Percentiles rank a stretch among this genome's conserved stretches.
Evolutionary conservation across 306 rosid genomes (phyloP).

Genomic region (Ochetophila trinervis): DNA sequence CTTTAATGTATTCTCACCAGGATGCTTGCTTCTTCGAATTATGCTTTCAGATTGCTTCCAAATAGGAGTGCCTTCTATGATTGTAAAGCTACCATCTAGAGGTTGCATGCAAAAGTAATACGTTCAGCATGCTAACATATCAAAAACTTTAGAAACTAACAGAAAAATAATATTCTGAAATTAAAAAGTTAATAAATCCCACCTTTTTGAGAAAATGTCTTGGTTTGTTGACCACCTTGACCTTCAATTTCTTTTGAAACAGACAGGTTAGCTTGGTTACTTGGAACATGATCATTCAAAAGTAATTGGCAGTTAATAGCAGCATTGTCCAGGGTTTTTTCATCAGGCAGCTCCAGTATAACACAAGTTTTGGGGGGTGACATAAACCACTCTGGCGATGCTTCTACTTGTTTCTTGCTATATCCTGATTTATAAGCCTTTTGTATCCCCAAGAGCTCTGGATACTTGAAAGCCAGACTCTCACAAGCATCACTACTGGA

Average conservation of each 20-base stretch:
- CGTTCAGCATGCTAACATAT: slow-evolving; percentile 9
- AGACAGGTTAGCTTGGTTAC: slow-evolving; percentile 22
- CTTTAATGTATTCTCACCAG: slow-evolving; percentile 91
- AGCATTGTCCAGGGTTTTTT: slow-evolving; percentile 35
- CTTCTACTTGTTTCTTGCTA: slow-evolving; percentile 48
- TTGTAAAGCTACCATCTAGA: slow-evolving; percentile 33
- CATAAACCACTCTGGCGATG: slow-evolving; percentile 69
- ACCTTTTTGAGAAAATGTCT: slow-evolving; percentile 46
- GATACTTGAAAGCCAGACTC: slow-evolving; percentile 58
- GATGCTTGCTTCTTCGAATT: slow-evolving; percentile 45
- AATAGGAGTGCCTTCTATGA: slow-evolving; percentile 56
- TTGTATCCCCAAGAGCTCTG: slow-evolving; percentile 59
- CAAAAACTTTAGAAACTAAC: slow-evolving; percentile 3
- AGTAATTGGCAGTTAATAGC: slow-evolving; percentile 20
- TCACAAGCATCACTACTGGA: slow-evolving; percentile 39
- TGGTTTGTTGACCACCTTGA: slow-evolving; percentile 30
- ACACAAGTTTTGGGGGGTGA: slow-evolving; percentile 95
- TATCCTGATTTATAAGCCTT: slow-evolving; percentile 36
- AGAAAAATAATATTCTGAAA: not conserved
- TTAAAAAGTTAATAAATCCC: slow-evolving; percentile 10
- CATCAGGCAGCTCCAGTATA: slow-evolving; percentile 67
- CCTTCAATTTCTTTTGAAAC: slow-evolving; percentile 16
- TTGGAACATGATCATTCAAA: slow-evolving; percentile 5
- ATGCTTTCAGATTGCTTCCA: slow-evolving; percentile 56
- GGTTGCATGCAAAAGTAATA: slow-evolving; percentile 30